Evolutionary conservation across 1,284 basidiomycete species (phyloP), one percentile per base, ranked within the genome.

Genomic region (Ceratobasidium sp.): DNA sequence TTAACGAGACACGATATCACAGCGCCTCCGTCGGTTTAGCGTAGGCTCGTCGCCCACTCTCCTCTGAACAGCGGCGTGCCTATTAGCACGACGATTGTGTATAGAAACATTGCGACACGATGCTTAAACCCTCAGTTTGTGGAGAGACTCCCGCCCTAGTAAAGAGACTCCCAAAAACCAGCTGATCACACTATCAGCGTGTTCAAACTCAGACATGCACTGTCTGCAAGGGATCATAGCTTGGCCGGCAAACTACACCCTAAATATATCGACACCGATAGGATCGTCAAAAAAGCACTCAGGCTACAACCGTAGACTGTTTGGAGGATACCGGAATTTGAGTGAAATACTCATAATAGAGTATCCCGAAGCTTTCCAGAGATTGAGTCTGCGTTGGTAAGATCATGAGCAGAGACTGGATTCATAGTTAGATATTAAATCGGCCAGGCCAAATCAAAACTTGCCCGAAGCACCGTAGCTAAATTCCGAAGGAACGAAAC

Each of bases 21-120:
- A 90, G 87, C 0, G 91, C 93, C 36, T 85, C 85, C 67, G 96
- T 87, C 45, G 99, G 83, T 81, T 99, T 93, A 77, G 90, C 89
- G 75, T 95, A 98, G 81, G 98, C 92, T 97, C 96, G 77, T 96
- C 94, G 78, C 89, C 90, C 71, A 97, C 94, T 81, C 79, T 77
- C 89, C 86, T 19, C 96, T 96, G 80, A 97, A 97, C 96, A 98
- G n/a, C 98, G 24, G 94, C 83, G 79, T 98, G 98, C 0, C 97
- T 97, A 19, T 91, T 90, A 67, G 89, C 90, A 17, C 97, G 69
- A 97, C 93, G 8, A 93, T 78, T 22, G 91, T 86, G 78, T 97
- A 97, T 45, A 97, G 86, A 45, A 87, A 83, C 0, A 94, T 95
- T 1, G 97, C 91, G 47, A 93, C 87, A n/a, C 87, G 79, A 89